Evolutionary conservation across 176 grass and related monocot species (phyloP).

Genomic region (Cocos nucifera): DNA sequence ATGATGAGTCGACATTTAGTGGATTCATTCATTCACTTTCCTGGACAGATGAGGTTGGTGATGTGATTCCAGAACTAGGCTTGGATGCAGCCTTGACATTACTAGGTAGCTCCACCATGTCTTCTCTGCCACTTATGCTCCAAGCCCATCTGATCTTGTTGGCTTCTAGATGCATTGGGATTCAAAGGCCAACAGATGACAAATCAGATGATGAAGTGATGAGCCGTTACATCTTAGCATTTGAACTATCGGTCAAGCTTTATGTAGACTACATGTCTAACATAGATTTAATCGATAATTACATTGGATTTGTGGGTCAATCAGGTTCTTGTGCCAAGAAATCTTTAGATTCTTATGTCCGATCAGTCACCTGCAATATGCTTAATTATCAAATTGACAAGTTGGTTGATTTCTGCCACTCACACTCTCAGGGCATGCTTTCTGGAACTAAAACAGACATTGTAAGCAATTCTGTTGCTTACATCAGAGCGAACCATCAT

Average conservation of each 20-base stretch:
- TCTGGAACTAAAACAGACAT: constrained; percentile 10
- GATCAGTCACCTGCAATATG: neutral
- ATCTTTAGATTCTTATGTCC: constrained; percentile 7
- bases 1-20: constrained; percentile 4
- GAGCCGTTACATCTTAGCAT: constrained; percentile 5
- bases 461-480: neutral
- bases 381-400: constrained; percentile 17
- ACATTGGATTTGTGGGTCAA: neutral
- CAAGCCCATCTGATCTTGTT: constrained; percentile 13
- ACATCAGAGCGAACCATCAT: constrained; percentile 35
- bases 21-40: constrained; percentile 10
- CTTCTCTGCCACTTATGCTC: constrained; percentile 1
- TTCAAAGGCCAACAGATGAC: constrained; percentile 5
- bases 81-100: neutral
- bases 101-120: neutral
- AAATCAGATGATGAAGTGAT: neutral
- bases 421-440: constrained; percentile 11
- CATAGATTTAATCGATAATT: constrained; percentile 2
- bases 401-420: constrained; percentile 31
- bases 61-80: neutral
- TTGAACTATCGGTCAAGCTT: constrained; percentile 18
- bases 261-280: constrained; percentile 1
- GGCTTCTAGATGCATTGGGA: constrained; percentile 11
- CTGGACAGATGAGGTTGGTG: neutral
- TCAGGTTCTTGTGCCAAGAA: neutral